phyloP scores from a whole-genome alignment of 371 early-diverging fungal species.

The Rhizomucor pusillus region DNA sequence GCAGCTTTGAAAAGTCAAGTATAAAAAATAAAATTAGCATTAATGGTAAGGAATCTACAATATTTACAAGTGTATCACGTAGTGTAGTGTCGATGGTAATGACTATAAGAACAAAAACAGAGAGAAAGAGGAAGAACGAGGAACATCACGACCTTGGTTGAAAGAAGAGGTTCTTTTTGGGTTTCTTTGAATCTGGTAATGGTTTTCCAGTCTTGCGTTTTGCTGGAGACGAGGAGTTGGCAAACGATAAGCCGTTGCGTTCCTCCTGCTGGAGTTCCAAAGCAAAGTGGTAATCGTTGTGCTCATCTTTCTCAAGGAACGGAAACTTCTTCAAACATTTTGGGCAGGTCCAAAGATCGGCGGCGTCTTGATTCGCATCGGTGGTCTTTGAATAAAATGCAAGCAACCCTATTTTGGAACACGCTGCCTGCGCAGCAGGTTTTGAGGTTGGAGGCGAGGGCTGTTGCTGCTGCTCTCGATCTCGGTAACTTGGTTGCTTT shows the following conservation, averaged over 20 bases:
- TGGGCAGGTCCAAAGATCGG: constrained; percentile 24
- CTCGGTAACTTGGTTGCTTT: constrained; percentile 3
- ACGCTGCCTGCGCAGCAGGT: background rate
- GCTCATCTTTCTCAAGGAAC: constrained; percentile 28
- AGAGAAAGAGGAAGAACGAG: constrained; percentile 28
- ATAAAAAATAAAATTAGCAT: too few species aligned
- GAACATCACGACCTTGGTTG: constrained; percentile 47
- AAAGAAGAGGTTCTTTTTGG: too few species aligned
- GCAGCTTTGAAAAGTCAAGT: too few species aligned
- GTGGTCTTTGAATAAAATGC: constrained; percentile 3
- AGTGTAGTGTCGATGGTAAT: too few species aligned
- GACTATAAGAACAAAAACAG: too few species aligned
- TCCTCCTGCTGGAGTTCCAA: constrained; percentile 24
- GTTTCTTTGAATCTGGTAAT: too few species aligned
- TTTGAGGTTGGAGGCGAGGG: background rate
- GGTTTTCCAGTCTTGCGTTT: too few species aligned
- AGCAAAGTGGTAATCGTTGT: constrained; percentile 54
- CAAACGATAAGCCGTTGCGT: background rate
- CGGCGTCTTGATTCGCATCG: background rate
- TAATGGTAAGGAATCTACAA: too few species aligned
- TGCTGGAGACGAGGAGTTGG: background rate
- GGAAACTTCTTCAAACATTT: constrained; percentile 31
- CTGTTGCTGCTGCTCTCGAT: background rate
- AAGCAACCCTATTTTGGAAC: background rate
- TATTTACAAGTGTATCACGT: too few species aligned